Percentiles rank a stretch among this genome's conserved stretches.
Conservation (phyloP, 148 eudicot species). For the Diospyros kaki region DNA sequence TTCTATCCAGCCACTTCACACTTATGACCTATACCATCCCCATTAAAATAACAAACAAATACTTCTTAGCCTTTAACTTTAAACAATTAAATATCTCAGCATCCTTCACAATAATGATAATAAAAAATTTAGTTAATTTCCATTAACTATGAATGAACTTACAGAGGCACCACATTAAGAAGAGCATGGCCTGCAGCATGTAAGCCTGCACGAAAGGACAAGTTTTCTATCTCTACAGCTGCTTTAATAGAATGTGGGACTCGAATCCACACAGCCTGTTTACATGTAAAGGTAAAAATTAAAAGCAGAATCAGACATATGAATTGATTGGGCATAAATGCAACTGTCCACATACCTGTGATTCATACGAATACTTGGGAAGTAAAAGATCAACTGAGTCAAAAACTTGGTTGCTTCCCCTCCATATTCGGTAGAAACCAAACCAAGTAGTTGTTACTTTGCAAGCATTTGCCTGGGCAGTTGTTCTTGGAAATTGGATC, state of each 20-base stretch:
- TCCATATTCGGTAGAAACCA: constrained; percentile 79
- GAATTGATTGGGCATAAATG: neutral
- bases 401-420: constrained; percentile 57
- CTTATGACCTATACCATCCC: neutral
- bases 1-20: neutral
- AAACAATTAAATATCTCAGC: neutral
- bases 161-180: constrained; percentile 92
- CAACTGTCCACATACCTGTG: constrained; percentile 51
- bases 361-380: constrained; percentile 77
- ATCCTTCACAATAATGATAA: neutral
- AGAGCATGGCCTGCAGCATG: constrained; percentile 99
- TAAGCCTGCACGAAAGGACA: constrained; percentile 74
- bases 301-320: neutral
- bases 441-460: constrained; percentile 93
- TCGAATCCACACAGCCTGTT: constrained; percentile 89
- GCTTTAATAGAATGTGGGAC: constrained; percentile 73
- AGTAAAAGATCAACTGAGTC: constrained; percentile 79
- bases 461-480: constrained; percentile 67
- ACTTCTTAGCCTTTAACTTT: neutral
- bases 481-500: constrained; percentile 39
- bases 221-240: constrained; percentile 47
- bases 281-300: constrained; percentile 1
- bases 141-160: constrained; percentile 26
- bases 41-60: neutral
- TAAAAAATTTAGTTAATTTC: neutral